Evolutionary conservation across 768 basidiomycete genomes (phyloP).

Genomic region (Lactifluus rugatus): DNA sequence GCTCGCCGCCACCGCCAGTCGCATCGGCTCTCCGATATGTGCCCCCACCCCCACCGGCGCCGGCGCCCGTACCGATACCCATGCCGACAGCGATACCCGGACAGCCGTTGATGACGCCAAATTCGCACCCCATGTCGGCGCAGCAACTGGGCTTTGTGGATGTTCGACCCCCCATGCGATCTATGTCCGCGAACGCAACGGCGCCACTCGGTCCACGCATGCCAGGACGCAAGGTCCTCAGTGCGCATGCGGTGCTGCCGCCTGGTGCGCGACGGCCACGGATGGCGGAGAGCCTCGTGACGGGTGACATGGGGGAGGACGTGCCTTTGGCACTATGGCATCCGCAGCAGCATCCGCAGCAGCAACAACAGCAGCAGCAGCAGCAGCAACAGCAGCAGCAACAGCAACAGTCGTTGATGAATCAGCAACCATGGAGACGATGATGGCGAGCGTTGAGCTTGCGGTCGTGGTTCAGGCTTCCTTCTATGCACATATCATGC

Average conservation of each 20-base stretch:
- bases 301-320: constrained; percentile 49
- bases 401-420: constrained; percentile 41
- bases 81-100: neutral
- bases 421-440: constrained; percentile 4
- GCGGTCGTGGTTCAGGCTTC: neutral
- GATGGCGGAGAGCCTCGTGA: constrained; percentile 31
- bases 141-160: constrained; percentile 1
- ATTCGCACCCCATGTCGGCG: neutral
- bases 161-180: constrained; percentile 48
- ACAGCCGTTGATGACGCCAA: neutral
- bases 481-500: neutral
- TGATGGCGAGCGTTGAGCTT: neutral
- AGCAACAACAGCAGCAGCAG: constrained; percentile 32
- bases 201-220: constrained; percentile 29
- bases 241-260: constrained; percentile 48
- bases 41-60: neutral
- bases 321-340: constrained; percentile 73
- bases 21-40: neutral
- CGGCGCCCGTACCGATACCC: neutral
- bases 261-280: constrained; percentile 33
- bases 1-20: constrained; percentile 10
- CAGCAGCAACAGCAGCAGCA: constrained; percentile 47
- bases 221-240: constrained; percentile 50
- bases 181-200: constrained; percentile 57
- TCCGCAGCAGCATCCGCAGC: constrained; percentile 44